Evolutionary conservation across 495 filamentous ascomycete genomes (phyloP).

Genomic region (Penicillium longicatenatum): DNA sequence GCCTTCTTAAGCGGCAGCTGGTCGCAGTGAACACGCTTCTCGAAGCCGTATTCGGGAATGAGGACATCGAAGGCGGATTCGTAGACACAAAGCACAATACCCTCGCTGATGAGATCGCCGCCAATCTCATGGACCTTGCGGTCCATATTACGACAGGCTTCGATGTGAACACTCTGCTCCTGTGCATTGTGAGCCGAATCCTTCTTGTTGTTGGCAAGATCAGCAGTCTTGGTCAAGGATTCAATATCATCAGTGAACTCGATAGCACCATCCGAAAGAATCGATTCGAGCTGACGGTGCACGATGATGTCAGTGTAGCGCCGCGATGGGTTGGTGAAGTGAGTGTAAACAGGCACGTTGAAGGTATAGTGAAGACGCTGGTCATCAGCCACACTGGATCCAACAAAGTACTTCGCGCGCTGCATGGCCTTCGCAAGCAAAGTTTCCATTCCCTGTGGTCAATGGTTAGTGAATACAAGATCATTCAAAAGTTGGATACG

Average conservation of each 20-base stretch:
- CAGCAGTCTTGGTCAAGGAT: slow-evolving; percentile 84
- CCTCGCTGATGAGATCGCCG: slow-evolving; percentile 93
- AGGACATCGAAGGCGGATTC: slow-evolving; percentile 98
- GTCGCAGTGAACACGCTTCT: slow-evolving; percentile 99
- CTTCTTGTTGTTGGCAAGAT: slow-evolving; percentile 98
- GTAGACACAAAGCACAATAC: slow-evolving; percentile 95
- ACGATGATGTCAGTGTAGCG: slow-evolving; percentile 95
- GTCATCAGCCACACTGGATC: slow-evolving; percentile 70
- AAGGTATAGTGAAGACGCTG: slow-evolving; percentile 85
- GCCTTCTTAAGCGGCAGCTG: slow-evolving; percentile 98
- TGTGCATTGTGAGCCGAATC: slow-evolving; percentile 97
- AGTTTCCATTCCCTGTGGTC: slow-evolving; percentile 83
- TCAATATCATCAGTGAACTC: slow-evolving; percentile 92
- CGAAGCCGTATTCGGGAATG: slow-evolving; percentile 97
- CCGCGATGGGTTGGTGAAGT: slow-evolving; percentile 94
- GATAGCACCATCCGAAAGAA: slow-evolving; percentile 76
- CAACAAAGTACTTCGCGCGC: slow-evolving; percentile 91
- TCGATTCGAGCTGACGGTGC: slow-evolving; percentile 89
- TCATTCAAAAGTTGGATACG: background rate
- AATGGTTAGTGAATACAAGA: slow-evolving; percentile 3
- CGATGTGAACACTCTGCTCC: slow-evolving; percentile 98
- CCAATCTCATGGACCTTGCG: slow-evolving; percentile 79
- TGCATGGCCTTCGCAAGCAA: slow-evolving; percentile 91
- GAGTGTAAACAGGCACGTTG: slow-evolving; percentile 92
- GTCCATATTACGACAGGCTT: slow-evolving; percentile 93